phyloP scores from a whole-genome alignment of 1,284 basidiomycete genomes.

The Cystobasidium slooffiae region DNA sequence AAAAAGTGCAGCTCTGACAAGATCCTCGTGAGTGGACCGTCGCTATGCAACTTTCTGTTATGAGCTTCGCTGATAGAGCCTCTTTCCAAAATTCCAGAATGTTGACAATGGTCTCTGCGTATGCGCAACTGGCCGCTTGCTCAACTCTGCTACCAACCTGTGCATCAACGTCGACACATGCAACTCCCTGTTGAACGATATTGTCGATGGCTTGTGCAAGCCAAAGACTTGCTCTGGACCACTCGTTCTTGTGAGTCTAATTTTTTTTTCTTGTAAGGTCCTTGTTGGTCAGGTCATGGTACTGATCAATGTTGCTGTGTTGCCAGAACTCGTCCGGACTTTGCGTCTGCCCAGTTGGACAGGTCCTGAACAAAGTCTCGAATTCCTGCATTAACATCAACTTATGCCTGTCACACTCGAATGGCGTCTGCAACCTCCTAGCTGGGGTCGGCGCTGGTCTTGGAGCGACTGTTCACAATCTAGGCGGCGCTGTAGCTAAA shows the following conservation, averaged over 20 bases:
- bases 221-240: conserved; percentile 23
- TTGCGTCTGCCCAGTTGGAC: conserved; percentile 18
- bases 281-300: background rate
- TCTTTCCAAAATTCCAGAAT: background rate
- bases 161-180: conserved; percentile 15
- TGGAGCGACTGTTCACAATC: background rate
- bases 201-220: conserved; percentile 28
- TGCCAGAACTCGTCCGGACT: conserved; percentile 21
- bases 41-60: background rate
- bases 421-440: conserved; percentile 15
- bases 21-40: conserved; percentile 1
- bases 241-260: conserved; percentile 7
- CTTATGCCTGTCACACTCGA: conserved; percentile 2
- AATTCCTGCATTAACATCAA: conserved; percentile 16
- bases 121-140: background rate
- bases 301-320: background rate
- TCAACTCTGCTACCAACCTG: conserved; percentile 1
- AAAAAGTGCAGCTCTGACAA: conserved; percentile 21
- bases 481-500: background rate
- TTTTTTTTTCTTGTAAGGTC: background rate
- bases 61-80: background rate
- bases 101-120: conserved; percentile 34
- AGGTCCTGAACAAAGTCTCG: conserved; percentile 13
- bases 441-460: background rate
- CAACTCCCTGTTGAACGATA: conserved; percentile 14